A percentile compares a stretch with the other conserved stretches of the same genome.
phyloP scores from a whole-genome alignment of 208 protist genomes.

The Crithidia sp. region DNA sequence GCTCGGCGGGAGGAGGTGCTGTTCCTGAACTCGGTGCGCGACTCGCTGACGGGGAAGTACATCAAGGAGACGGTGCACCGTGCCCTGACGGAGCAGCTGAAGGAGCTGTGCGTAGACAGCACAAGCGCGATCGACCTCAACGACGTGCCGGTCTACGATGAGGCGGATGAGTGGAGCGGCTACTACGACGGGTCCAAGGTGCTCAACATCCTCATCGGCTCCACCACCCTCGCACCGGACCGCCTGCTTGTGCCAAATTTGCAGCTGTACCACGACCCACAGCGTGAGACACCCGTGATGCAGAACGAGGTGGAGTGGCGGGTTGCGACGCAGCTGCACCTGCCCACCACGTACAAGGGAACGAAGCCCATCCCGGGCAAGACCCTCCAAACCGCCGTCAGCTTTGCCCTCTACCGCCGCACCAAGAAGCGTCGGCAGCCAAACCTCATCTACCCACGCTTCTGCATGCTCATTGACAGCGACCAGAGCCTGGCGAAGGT shows the following conservation, averaged over 20 bases:
- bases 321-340: conserved; percentile 61
- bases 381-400: conserved; percentile 64
- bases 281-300: conserved; percentile 7
- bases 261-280: conserved; percentile 35
- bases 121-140: conserved; percentile 44
- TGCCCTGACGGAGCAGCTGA: conserved; percentile 32
- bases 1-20: conserved; percentile 30
- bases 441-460: conserved; percentile 44
- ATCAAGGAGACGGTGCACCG: conserved; percentile 23
- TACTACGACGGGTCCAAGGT: conserved; percentile 42
- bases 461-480: conserved; percentile 66
- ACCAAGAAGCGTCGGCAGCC: conserved; percentile 20
- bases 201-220: conserved; percentile 66
- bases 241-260: conserved; percentile 36
- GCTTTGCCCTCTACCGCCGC: conserved; percentile 48
- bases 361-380: conserved; percentile 30
- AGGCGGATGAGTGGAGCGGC: conserved; percentile 39
- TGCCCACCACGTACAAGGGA: conserved; percentile 57
- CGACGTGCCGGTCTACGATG: conserved; percentile 45
- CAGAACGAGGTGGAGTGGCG: conserved; percentile 19
- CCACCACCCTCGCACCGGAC: conserved; percentile 56
- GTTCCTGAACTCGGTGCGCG: conserved; percentile 36
- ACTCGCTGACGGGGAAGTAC: conserved; percentile 35
- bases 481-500: conserved; percentile 17
- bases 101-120: conserved; percentile 36